phyloP scores from a whole-genome alignment of 2,329 filamentous ascomycete species.

The Penicillium paneum region DNA sequence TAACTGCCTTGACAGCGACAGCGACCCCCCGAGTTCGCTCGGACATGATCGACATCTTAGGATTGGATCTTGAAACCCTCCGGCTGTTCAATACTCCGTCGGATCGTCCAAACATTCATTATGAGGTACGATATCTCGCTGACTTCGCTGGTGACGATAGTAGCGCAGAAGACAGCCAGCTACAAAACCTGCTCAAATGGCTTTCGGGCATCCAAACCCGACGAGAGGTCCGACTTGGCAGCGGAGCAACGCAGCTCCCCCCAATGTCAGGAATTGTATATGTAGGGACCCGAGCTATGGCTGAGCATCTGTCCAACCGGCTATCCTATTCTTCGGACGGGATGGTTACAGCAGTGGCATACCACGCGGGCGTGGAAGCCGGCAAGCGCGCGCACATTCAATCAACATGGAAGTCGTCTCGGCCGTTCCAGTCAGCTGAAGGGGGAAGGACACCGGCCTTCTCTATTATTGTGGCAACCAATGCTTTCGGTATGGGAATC shows the following conservation, averaged over 20 bases:
- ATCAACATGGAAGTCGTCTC: slow-evolving; percentile 38
- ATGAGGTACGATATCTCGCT: slow-evolving; percentile 70
- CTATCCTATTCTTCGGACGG: slow-evolving; percentile 28
- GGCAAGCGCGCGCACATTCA: slow-evolving; percentile 62
- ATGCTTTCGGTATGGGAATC: slow-evolving; percentile 96
- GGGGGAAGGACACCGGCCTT: slow-evolving; percentile 58
- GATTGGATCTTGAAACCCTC: slow-evolving; percentile 61
- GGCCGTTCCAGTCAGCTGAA: slow-evolving; percentile 5
- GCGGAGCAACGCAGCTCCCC: slow-evolving; percentile 20
- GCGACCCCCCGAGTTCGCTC: slow-evolving; percentile 75
- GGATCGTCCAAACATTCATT: slow-evolving; percentile 79
- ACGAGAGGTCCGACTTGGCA: slow-evolving; percentile 54
- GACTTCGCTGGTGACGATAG: slow-evolving; percentile 30
- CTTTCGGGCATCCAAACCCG: slow-evolving; percentile 69
- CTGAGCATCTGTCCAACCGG: slow-evolving; percentile 40
- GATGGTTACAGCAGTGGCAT: slow-evolving; percentile 44
- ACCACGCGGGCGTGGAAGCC: slow-evolving; percentile 64
- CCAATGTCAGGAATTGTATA: slow-evolving; percentile 50
- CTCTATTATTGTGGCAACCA: slow-evolving; percentile 91
- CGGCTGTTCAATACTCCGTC: slow-evolving; percentile 80
- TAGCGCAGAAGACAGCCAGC: slow-evolving; percentile 57
- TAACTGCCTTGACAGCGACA: slow-evolving; percentile 90
- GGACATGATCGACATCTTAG: slow-evolving; percentile 77
- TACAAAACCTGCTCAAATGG: slow-evolving; percentile 76
- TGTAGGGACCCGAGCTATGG: slow-evolving; percentile 41